Conservation (phyloP, 139 green algal genomes). For the Tetradesmus lagerheimii region DNA sequence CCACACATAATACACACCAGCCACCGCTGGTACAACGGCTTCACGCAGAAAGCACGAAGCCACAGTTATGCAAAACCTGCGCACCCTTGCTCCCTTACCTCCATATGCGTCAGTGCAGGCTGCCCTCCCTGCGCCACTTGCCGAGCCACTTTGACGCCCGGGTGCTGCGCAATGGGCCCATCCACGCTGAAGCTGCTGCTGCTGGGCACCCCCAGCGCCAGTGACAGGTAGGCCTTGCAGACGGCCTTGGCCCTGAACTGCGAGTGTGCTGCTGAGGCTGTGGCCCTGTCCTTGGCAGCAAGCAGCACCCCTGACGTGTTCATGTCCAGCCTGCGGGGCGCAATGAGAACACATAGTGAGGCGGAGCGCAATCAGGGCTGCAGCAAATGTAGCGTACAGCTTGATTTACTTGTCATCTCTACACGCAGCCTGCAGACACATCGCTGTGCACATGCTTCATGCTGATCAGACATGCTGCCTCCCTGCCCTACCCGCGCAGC, state of each 20-base stretch:
- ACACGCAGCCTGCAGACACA: too few relatives aligned
- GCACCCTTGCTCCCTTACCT: not conserved
- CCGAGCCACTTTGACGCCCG: constrained; percentile 13
- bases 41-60: not conserved
- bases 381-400: not conserved
- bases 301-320: constrained; percentile 46
- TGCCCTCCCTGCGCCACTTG: constrained; percentile 52
- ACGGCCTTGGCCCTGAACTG: constrained; percentile 38
- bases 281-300: constrained; percentile 24
- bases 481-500: too few relatives aligned
- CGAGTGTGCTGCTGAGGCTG: constrained; percentile 1
- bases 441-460: not conserved
- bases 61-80: not conserved
- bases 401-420: too few relatives aligned
- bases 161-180: constrained; percentile 70
- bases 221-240: constrained; percentile 70
- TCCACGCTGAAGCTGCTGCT: constrained; percentile 65
- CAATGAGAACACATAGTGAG: not conserved
- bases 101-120: constrained; percentile 62
- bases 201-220: constrained; percentile 64
- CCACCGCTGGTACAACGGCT: not conserved
- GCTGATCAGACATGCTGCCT: not conserved
- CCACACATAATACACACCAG: not conserved
- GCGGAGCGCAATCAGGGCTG: not conserved
- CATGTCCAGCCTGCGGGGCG: constrained; percentile 36